Evolutionary conservation across 2,329 filamentous ascomycete genomes (phyloP), one percentile per base, ranked within the genome.

Genomic region (Penicillium sp.): DNA sequence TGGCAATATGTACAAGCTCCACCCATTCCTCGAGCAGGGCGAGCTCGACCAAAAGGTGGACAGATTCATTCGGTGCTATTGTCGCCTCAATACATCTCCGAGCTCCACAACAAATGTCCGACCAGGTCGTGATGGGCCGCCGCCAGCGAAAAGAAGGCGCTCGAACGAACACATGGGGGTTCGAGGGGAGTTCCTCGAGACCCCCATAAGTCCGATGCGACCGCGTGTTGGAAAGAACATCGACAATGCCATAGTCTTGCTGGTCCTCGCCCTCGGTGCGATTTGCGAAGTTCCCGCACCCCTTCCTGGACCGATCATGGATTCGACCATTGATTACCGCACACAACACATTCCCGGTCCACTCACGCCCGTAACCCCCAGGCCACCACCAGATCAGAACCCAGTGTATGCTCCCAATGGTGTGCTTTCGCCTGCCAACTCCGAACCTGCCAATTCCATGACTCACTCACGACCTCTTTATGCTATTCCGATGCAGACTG

Each of bases 201-300:
- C 49, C n/a, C 10, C 43, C 39, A 34, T 51, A 2, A 49, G 43
- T 18, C 52, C 52, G 6, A 11, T 50, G 21, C 53, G 56, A 40
- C 58, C 54, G 21, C 60, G 65, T n/a, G 73, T 79, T 18, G 75
- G 77, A 43, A 72, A 87, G 49, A 91, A 88, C 7, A 86, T 94
- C 14, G 83, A 86, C 49, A 96, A 90, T 62, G 92, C 92, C 0
- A 81, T 97, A 38, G 84, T 97, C 1, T 81, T 97, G 2, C 80
- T 93, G 4, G 85, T 96, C 1, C 80, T 97, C 50, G 93, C 93
- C 0, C 77, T 99, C 5, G 94, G 94, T 16, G 92, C 91, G 67
- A 89, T 97, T 11, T 93, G 90, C 64, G 72, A 80, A 55, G 81
- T 55, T 75, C 77, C 43, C 68, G 75, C 4, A 13, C 75, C 77